Evolutionary conservation across 1,284 basidiomycete species (phyloP).

Genomic region (Tilletiopsis washingtonensis): DNA sequence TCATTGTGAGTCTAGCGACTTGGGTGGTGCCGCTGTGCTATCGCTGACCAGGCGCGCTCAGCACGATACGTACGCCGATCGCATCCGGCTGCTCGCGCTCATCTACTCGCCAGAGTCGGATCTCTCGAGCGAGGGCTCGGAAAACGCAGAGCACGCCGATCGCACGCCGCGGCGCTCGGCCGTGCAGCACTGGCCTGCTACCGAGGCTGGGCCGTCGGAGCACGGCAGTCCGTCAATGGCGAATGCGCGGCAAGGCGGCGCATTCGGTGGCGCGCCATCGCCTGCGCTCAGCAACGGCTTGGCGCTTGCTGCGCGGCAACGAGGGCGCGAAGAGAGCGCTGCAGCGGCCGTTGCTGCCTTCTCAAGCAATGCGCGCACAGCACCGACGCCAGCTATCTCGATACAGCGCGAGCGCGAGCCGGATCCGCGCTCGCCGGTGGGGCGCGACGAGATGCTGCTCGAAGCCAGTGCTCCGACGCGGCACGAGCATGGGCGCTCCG

Average conservation of each 20-base stretch:
- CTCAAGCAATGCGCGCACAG: too few species aligned
- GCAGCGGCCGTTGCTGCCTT: too few species aligned
- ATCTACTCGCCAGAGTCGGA: slow-evolving; percentile 28
- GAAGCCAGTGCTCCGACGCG: too few species aligned
- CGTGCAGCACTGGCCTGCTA: background rate
- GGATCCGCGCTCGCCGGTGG: background rate
- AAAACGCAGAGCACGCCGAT: slow-evolving; percentile 6
- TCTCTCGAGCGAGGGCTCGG: slow-evolving; percentile 7
- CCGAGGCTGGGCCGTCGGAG: too few species aligned
- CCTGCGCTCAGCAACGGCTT: too few species aligned
- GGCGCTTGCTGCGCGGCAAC: too few species aligned
- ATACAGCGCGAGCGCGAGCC: background rate
- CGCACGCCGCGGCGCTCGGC: background rate
- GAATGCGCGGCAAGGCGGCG: too few species aligned
- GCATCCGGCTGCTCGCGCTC: slow-evolving; percentile 44
- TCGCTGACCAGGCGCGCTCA: background rate
- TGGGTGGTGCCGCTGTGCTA: background rate
- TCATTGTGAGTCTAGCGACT: slow-evolving; percentile 37
- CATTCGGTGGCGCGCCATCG: too few species aligned
- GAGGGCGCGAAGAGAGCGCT: too few species aligned
- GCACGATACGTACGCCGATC: slow-evolving; percentile 50
- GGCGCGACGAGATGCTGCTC: background rate
- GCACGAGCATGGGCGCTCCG: slow-evolving; percentile 9
- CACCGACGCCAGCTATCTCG: background rate
- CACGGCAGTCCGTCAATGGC: too few species aligned